Percentiles rank a stretch among this genome's conserved stretches.
These are phyloP conservation scores for Lactarius tabidus DNA, from an alignment of 768 basidiomycete species.

Conservation along the genomic window DNA sequence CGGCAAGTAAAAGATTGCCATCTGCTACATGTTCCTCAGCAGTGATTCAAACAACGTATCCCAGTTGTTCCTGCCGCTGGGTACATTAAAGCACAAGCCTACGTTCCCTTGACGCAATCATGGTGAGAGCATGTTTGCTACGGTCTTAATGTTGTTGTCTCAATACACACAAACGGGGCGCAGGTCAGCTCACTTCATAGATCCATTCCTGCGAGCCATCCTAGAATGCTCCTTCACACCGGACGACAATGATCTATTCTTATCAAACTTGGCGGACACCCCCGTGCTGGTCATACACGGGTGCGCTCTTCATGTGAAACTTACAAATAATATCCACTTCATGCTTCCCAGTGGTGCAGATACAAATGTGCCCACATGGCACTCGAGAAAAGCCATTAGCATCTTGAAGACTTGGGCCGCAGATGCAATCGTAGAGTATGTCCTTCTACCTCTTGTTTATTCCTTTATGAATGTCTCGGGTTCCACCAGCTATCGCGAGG, in stretches of 20 bases:
- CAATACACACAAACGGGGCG: background rate
- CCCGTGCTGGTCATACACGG: slow-evolving; percentile 78
- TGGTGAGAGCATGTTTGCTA: slow-evolving; percentile 36
- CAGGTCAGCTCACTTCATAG: slow-evolving; percentile 71
- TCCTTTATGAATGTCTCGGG: background rate
- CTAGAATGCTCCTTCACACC: slow-evolving; percentile 71
- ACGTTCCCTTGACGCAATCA: slow-evolving; percentile 69
- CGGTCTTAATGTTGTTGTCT: background rate
- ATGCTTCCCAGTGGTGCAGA: slow-evolving; percentile 57
- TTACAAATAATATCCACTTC: background rate
- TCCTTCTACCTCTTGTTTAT: background rate
- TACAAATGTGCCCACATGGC: slow-evolving; percentile 86
- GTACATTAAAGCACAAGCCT: slow-evolving; percentile 85
- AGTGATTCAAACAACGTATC: background rate
- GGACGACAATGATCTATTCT: slow-evolving; percentile 84
- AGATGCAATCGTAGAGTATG: slow-evolving; percentile 51
- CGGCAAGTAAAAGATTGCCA: slow-evolving; percentile 46
- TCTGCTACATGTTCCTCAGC: slow-evolving; percentile 3
- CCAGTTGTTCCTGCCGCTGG: slow-evolving; percentile 73
- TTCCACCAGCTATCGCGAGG: slow-evolving; percentile 53
- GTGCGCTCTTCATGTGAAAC: slow-evolving; percentile 37
- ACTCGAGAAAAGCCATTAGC: slow-evolving; percentile 63
- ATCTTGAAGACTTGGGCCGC: slow-evolving; percentile 56
- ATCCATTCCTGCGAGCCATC: slow-evolving; percentile 67
- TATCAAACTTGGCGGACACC: slow-evolving; percentile 69